These are phyloP conservation scores for Microascus cirrosus DNA, from an alignment of 2,329 filamentous ascomycete genomes.

Conservation along the genomic window DNA sequence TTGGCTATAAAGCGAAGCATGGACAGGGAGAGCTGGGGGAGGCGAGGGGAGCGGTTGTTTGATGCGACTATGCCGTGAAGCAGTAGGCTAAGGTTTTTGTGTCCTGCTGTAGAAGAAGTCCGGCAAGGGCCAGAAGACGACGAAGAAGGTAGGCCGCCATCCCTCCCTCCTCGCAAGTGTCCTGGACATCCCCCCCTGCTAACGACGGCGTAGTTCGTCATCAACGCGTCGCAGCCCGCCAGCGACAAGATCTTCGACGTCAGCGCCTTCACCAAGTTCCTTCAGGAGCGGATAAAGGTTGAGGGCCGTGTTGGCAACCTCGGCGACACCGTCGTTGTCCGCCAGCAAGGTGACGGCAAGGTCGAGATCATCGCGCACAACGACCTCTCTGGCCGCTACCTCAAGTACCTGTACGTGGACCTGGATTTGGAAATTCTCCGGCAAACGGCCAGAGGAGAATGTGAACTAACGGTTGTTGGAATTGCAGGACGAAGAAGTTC, in stretches of 20 bases:
- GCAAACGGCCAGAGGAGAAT: background rate
- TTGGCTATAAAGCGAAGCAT: conserved; percentile 3
- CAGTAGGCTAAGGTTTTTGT: conserved; percentile 89
- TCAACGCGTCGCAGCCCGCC: conserved; percentile 97
- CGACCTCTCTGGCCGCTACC: conserved; percentile 95
- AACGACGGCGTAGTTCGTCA: conserved; percentile 65
- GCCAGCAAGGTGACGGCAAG: conserved; percentile 89
- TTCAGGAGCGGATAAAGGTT: conserved; percentile 99
- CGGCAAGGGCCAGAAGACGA: conserved; percentile 59
- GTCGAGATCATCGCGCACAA: conserved; percentile 96
- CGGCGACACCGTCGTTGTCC: conserved; percentile 83
- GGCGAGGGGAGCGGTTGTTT: conserved; percentile 8
- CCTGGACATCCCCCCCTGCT: background rate
- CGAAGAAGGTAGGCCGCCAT: conserved; percentile 66
- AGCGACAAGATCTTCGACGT: conserved; percentile 99
- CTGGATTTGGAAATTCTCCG: background rate
- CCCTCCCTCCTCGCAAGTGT: background rate
- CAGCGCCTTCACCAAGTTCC: conserved; percentile 98
- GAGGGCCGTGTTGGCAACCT: conserved; percentile 97
- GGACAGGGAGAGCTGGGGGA: conserved; percentile 1
- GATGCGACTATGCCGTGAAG: conserved; percentile 41
- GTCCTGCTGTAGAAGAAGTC: conserved; percentile 53
- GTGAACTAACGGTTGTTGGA: conserved; percentile 8
- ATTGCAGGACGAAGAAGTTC: conserved; percentile 97
- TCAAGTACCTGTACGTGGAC: conserved; percentile 90